Conservation (phyloP, 768 basidiomycete species). For the Lentinula sp. region DNA sequence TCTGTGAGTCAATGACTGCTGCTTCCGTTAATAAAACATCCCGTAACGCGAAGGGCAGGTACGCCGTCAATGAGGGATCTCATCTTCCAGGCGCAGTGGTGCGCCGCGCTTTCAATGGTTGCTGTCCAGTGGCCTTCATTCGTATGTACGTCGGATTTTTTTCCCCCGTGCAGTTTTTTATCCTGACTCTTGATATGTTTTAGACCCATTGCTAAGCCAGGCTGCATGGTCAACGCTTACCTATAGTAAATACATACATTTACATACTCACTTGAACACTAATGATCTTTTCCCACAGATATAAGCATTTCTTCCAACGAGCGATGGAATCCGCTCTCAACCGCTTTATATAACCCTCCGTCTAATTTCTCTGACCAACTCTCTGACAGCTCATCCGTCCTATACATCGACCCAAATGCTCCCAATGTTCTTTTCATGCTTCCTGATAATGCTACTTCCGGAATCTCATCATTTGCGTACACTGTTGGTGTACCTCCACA, state of each 20-base stretch:
- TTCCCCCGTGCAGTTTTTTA: not conserved
- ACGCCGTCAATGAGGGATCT: conserved; percentile 92
- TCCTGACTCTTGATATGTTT: not conserved
- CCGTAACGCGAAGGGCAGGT: conserved; percentile 35
- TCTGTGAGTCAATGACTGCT: conserved; percentile 49
- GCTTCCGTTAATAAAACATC: not conserved
- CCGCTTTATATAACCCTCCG: conserved; percentile 56
- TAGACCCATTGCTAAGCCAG: conserved; percentile 87
- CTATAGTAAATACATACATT: conserved; percentile 46
- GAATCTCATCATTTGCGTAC: conserved; percentile 81
- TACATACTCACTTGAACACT: not conserved
- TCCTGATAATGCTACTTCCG: conserved; percentile 52
- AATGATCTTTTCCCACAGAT: conserved; percentile 39
- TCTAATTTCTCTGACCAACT: conserved; percentile 71
- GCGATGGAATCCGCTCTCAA: conserved; percentile 67
- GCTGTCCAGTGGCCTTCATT: conserved; percentile 95
- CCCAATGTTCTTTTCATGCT: conserved; percentile 75
- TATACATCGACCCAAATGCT: conserved; percentile 65
- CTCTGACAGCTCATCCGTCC: conserved; percentile 58
- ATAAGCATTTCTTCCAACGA: conserved; percentile 59
- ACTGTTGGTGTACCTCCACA: conserved; percentile 76
- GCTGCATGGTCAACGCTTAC: conserved; percentile 83
- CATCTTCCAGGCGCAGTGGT: conserved; percentile 92
- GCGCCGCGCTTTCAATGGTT: conserved; percentile 83
- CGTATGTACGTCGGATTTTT: conserved; percentile 54